Conservation (phyloP, 768 basidiomycete genomes). For the Russula griseocarnosa region DNA sequence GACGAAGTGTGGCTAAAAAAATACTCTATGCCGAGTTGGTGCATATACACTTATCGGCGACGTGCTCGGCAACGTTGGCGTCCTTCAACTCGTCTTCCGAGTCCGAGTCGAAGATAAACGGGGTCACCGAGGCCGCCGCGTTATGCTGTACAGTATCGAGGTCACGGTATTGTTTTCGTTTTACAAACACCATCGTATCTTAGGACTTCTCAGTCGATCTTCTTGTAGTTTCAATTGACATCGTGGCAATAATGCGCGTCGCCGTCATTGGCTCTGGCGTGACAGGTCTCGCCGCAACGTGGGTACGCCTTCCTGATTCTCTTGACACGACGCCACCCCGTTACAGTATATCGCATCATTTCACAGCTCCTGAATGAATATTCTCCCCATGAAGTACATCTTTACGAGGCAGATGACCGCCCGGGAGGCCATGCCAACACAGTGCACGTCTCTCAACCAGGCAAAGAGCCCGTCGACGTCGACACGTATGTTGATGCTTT, state of each 20-base stretch:
- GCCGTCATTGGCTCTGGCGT: constrained; percentile 76
- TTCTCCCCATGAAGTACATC: constrained; percentile 68
- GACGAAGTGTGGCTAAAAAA: too few relatives aligned
- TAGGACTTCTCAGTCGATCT: too few relatives aligned
- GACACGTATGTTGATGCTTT: constrained; percentile 54
- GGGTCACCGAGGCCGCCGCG: too few relatives aligned
- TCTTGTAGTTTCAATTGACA: neutral
- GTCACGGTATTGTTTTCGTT: too few relatives aligned
- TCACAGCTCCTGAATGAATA: constrained; percentile 64
- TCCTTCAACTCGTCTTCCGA: too few relatives aligned
- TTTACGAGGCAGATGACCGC: constrained; percentile 64
- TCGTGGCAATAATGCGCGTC: constrained; percentile 45
- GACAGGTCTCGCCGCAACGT: constrained; percentile 73
- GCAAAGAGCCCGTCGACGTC: constrained; percentile 47
- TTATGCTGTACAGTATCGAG: too few relatives aligned
- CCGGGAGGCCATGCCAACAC: constrained; percentile 80
- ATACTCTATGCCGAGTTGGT: too few relatives aligned
- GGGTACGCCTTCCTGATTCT: constrained; percentile 43
- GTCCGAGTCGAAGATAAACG: too few relatives aligned
- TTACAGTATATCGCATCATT: neutral
- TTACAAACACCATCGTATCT: too few relatives aligned
- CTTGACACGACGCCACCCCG: neutral
- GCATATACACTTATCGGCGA: too few relatives aligned
- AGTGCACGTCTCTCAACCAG: constrained; percentile 47
- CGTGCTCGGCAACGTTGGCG: too few relatives aligned